These are phyloP conservation scores for Desmodesmus armatus DNA, from an alignment of 139 green algal genomes.

Conservation along the genomic window DNA sequence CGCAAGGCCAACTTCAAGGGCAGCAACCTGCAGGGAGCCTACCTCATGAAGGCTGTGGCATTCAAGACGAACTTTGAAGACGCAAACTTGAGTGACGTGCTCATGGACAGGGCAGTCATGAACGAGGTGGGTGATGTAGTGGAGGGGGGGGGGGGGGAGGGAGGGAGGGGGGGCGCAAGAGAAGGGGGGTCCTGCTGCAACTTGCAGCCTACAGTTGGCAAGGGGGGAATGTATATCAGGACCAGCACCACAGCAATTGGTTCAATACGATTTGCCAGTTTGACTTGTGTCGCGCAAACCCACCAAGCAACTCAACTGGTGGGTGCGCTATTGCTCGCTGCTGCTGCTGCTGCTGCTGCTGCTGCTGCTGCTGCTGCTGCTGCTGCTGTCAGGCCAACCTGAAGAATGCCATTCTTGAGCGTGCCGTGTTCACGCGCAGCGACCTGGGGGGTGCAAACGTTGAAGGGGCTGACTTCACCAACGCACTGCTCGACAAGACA, in stretches of 20 bases:
- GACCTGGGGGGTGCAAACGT: conserved; percentile 70
- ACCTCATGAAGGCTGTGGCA: conserved; percentile 83
- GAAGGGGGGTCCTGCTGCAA: too few species aligned
- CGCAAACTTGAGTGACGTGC: conserved; percentile 89
- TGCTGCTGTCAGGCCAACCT: conserved; percentile 78
- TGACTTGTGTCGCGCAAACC: too few species aligned
- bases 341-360: too few species aligned
- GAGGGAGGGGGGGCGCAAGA: too few species aligned
- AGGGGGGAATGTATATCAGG: too few species aligned
- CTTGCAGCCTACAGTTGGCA: too few species aligned
- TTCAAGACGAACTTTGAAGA: conserved; percentile 60
- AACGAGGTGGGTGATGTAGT: too few species aligned
- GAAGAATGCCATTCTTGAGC: conserved; percentile 81
- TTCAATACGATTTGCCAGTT: too few species aligned
- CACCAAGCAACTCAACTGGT: too few species aligned
- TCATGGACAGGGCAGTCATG: conserved; percentile 91
- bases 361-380: not conserved
- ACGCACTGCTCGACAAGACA: conserved; percentile 91
- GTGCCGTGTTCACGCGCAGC: conserved; percentile 84
- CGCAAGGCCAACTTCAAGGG: conserved; percentile 74
- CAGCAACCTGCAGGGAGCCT: conserved; percentile 70
- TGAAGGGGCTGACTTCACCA: conserved; percentile 57
- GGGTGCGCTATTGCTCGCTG: too few species aligned
- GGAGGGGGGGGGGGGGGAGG: too few species aligned
- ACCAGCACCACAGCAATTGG: too few species aligned